phyloP scores from a whole-genome alignment of 305 asterid genomes.

The Monarda citriodora region DNA sequence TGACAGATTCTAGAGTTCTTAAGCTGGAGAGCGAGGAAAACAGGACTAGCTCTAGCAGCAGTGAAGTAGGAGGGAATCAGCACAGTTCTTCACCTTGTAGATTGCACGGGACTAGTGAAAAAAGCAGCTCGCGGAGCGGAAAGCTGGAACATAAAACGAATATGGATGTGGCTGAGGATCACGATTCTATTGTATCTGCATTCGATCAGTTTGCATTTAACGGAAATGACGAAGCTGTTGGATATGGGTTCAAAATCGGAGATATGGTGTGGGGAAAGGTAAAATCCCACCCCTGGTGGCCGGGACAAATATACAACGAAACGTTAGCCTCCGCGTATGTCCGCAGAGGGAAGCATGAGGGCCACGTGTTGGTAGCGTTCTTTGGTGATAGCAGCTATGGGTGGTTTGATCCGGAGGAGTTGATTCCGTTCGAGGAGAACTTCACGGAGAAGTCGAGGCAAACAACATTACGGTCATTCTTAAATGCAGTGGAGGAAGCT shows the following conservation, averaged over 20 bases:
- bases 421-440: slow-evolving; percentile 75
- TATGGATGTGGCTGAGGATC: slow-evolving; percentile 17
- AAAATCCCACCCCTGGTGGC: slow-evolving; percentile 99
- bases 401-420: slow-evolving; percentile 85
- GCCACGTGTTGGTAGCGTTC: slow-evolving; percentile 87
- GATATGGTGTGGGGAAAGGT: slow-evolving; percentile 99
- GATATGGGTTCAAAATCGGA: slow-evolving; percentile 66
- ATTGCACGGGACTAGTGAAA: slow-evolving; percentile 12
- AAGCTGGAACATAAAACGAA: slow-evolving; percentile 3
- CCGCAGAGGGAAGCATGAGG: slow-evolving; percentile 69
- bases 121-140: slow-evolving; percentile 4
- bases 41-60: neutral
- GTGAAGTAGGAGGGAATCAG: slow-evolving; percentile 11
- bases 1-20: slow-evolving; percentile 18
- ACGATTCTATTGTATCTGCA: slow-evolving; percentile 54
- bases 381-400: slow-evolving; percentile 96
- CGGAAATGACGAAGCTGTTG: slow-evolving; percentile 47
- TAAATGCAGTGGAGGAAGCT: slow-evolving; percentile 82
- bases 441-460: slow-evolving; percentile 74
- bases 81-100: slow-evolving; percentile 8
- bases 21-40: slow-evolving; percentile 10
- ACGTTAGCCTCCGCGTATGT: slow-evolving; percentile 70
- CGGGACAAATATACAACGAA: slow-evolving; percentile 83
- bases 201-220: slow-evolving; percentile 64
- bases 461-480: slow-evolving; percentile 42